Percentiles rank a stretch among this genome's conserved stretches.
These are phyloP conservation scores for Cyberlindnera mrakii DNA, from an alignment of 805 yeast genomes.

Conservation along the genomic window DNA sequence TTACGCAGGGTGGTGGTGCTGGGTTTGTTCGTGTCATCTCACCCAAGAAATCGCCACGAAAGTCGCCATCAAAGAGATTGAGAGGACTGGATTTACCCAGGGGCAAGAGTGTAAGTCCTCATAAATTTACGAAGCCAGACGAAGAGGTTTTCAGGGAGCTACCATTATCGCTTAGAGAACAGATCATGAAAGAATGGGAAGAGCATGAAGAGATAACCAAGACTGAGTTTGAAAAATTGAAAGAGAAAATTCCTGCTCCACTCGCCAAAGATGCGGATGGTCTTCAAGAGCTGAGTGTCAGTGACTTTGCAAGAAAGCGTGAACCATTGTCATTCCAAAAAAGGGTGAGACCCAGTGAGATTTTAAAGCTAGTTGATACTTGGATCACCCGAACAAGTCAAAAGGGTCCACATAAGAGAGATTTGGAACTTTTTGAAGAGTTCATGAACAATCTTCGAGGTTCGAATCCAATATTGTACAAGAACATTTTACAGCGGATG, in stretches of 20 bases:
- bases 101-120: background rate
- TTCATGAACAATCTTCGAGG: constrained; percentile 27
- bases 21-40: constrained; percentile 14
- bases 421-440: constrained; percentile 29
- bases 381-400: constrained; percentile 33
- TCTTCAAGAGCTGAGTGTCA: constrained; percentile 1
- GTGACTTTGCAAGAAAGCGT: constrained; percentile 8
- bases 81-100: background rate
- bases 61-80: constrained; percentile 13
- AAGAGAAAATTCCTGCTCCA: constrained; percentile 3
- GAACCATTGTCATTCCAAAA: constrained; percentile 27
- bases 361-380: constrained; percentile 25
- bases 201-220: constrained; percentile 8
- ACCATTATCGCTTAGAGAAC: constrained; percentile 15
- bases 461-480: constrained; percentile 20
- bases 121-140: constrained; percentile 11
- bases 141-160: constrained; percentile 20
- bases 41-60: constrained; percentile 8
- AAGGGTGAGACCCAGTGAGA: constrained; percentile 26
- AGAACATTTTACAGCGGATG: constrained; percentile 14
- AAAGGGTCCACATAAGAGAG: constrained; percentile 35
- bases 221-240: constrained; percentile 11
- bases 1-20: constrained; percentile 8
- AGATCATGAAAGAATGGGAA: constrained; percentile 17
- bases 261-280: background rate